Conservation (phyloP, 2,329 filamentous ascomycete species). For the Celoporthe dispersa region DNA sequence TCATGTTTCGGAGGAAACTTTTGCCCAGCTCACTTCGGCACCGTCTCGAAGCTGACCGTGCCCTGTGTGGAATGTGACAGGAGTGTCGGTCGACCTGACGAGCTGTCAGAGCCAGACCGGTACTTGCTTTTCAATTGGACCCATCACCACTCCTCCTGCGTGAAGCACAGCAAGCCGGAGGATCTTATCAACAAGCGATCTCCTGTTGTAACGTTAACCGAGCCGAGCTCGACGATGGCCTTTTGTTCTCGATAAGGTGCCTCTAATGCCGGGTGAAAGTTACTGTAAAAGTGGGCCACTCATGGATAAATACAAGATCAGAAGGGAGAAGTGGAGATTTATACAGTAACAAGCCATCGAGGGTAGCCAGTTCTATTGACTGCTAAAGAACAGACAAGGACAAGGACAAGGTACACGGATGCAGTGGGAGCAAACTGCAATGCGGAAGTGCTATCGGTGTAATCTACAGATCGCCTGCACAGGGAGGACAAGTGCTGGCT, state of each 20-base stretch:
- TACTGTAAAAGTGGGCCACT: background rate
- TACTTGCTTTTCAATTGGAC: background rate
- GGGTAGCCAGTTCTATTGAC: background rate
- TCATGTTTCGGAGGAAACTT: background rate
- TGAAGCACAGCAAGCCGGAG: no score
- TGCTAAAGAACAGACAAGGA: background rate
- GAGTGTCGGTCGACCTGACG: background rate
- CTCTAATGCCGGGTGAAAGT: constrained; percentile 6
- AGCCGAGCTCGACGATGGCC: background rate
- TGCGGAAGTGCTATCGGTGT: background rate
- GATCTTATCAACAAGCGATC: background rate
- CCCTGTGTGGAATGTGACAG: background rate
- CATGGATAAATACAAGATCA: background rate
- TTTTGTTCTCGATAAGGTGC: constrained; percentile 3
- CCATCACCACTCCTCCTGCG: background rate
- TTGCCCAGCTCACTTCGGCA: background rate
- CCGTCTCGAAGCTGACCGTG: background rate
- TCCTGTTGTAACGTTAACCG: background rate
- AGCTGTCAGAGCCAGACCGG: background rate
- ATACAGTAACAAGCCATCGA: background rate
- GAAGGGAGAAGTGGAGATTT: background rate
- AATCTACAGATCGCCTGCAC: background rate
- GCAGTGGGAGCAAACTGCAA: background rate
- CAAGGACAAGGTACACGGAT: background rate
- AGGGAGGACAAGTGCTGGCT: background rate